A percentile compares a stretch with the other conserved stretches of the same genome.
Conservation (phyloP, 345 rosid genomes). For the Eucalyptus curtisii region DNA sequence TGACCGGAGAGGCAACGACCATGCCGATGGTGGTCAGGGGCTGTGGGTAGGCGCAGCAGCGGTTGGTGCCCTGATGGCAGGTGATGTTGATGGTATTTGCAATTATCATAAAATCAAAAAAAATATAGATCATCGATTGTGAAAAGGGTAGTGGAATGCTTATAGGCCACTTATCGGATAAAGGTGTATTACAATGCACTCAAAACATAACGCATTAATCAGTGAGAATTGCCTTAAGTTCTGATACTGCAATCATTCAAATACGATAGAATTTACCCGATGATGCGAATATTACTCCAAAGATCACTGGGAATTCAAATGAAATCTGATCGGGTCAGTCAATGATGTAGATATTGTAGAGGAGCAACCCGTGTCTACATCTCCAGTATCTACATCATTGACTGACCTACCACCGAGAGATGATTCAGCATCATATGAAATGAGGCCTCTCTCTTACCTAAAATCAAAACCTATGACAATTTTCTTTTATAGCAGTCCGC, state of each 20-base stretch:
- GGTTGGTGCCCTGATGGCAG: not conserved
- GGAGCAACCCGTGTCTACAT: not conserved
- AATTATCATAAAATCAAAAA: not conserved
- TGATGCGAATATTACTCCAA: not conserved
- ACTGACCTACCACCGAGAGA: not conserved
- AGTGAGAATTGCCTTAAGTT: not conserved
- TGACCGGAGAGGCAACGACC: not conserved
- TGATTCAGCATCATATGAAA: not conserved
- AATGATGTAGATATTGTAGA: not conserved
- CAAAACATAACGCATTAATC: not conserved
- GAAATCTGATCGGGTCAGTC: not conserved
- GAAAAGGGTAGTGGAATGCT: not conserved
- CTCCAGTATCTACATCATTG: no score
- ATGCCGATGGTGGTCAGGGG: not conserved
- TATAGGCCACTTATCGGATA: not conserved
- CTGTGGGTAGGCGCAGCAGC: not conserved
- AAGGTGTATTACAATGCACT: not conserved
- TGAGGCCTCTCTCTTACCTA: not conserved
- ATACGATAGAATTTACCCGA: not conserved
- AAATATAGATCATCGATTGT: not conserved
- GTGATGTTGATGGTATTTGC: not conserved
- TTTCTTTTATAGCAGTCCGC: not conserved
- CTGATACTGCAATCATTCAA: not conserved
- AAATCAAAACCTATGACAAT: not conserved
- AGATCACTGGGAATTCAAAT: not conserved